Conservation (phyloP, 2,329 filamentous ascomycete genomes). For the Tetracladium maxilliforme region DNA sequence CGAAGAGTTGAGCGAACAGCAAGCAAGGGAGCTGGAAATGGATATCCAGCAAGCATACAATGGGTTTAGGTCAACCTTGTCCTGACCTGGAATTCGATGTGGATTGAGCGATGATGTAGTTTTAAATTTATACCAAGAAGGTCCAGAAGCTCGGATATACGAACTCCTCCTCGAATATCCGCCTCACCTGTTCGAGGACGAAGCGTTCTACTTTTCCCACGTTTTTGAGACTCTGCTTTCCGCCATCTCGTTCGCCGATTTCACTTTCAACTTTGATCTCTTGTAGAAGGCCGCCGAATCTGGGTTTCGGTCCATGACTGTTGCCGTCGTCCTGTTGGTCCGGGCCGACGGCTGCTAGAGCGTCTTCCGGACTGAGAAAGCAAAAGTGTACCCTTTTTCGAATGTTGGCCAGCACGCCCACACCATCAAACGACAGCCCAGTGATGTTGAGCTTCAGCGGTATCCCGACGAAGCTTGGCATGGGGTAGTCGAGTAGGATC, state of each 20-base stretch:
- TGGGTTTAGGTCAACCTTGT: slow-evolving; percentile 55
- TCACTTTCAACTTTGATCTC: slow-evolving; percentile 96
- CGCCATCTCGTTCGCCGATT: slow-evolving; percentile 81
- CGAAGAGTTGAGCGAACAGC: slow-evolving; percentile 75
- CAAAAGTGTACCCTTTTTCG: slow-evolving; percentile 83
- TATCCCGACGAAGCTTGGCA: slow-evolving; percentile 95
- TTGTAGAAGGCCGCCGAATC: slow-evolving; percentile 66
- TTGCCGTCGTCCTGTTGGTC: slow-evolving; percentile 7
- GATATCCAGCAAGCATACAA: slow-evolving; percentile 92
- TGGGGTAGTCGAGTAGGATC: slow-evolving; percentile 92
- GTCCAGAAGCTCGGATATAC: slow-evolving; percentile 99
- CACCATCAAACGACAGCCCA: slow-evolving; percentile 85
- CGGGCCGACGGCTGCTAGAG: slow-evolving; percentile 48
- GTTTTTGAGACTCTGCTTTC: slow-evolving; percentile 93
- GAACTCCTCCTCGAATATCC: slow-evolving; percentile 97
- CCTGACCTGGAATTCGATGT: neutral
- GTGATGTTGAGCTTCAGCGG: slow-evolving; percentile 92
- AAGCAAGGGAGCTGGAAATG: slow-evolving; percentile 77
- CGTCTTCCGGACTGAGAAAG: slow-evolving; percentile 86
- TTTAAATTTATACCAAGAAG: slow-evolving; percentile 54
- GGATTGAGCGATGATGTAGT: neutral
- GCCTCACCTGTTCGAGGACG: slow-evolving; percentile 85
- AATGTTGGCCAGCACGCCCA: slow-evolving; percentile 84
- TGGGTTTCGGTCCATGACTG: slow-evolving; percentile 11
- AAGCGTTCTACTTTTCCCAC: slow-evolving; percentile 98